Percentiles rank a stretch among this genome's conserved stretches.
Conservation (phyloP, 371 early-diverging fungal genomes). For the Sporodiniella umbellata region DNA sequence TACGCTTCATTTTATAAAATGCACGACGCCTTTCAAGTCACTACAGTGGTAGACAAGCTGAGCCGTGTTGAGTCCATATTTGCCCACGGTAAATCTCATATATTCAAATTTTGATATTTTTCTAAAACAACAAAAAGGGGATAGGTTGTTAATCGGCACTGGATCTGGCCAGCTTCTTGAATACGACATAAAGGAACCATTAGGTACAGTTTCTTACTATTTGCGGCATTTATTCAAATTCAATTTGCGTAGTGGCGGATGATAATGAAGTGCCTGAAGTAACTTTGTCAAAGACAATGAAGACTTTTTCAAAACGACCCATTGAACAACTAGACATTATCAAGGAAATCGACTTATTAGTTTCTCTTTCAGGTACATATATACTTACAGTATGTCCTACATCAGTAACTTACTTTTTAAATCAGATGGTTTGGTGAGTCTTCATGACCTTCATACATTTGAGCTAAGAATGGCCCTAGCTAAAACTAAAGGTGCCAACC, state of each 20-base stretch:
- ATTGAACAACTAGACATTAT: conserved; percentile 78
- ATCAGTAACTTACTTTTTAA: background rate
- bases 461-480: conserved; percentile 63
- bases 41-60: conserved; percentile 63
- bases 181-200: conserved; percentile 66
- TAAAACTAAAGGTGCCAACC: conserved; percentile 72
- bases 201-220: no score
- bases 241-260: conserved; percentile 37
- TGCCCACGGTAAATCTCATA: conserved; percentile 48
- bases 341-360: conserved; percentile 73
- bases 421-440: conserved; percentile 66
- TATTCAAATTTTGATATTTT: background rate
- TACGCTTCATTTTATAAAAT: conserved; percentile 16
- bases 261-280: conserved; percentile 52
- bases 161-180: conserved; percentile 66
- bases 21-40: conserved; percentile 70
- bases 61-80: conserved; percentile 63
- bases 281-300: conserved; percentile 61
- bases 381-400: background rate
- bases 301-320: conserved; percentile 67
- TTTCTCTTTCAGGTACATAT: conserved; percentile 61
- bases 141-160: conserved; percentile 73
- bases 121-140: conserved; percentile 41
- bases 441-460: conserved; percentile 74
- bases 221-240: no score